Base-by-base conservation (phyloP, 805 yeast genomes). In the Teunomyces lycoperdinae region DNA sequence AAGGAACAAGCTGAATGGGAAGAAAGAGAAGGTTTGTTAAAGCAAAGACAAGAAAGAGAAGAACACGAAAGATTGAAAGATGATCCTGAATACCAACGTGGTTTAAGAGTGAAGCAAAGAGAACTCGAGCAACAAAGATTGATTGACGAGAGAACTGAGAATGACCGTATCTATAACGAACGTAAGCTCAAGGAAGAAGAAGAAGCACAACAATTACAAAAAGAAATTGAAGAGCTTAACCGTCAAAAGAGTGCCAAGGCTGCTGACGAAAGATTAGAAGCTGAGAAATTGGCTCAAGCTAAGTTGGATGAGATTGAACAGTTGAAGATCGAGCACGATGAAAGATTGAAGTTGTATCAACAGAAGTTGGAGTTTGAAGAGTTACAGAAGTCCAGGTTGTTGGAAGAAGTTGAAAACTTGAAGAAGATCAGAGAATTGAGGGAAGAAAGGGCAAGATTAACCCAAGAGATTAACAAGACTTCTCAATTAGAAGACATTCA, bases 401-500 rank as follows among this genome's bases (percentile, higher is more conserved):
- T 64, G 55, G 75, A 64, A 42, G 78, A 69, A 57, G 67, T 65
- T 47, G 68, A 61, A 26, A 68, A 70, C 53, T 64, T 73, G 58
- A 71, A 73, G 56, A 64, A 66, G 52, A 64, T 67, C 56, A 62
- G 63, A 56, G 67, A 65, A 28, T 61, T 73, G 49, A 64, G 73
- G 50, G 72, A 64, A 45, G 73, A 72, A 47, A 71, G 68, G 53
- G 67, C 62, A 14, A 57, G 63, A 50, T 62, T 63, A 47, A 51
- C 66, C n/a, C 50, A 44, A 35, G 57, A 61, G 44, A 59, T 58
- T 29, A 50, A 52, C 29, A 52, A 52, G 30, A 59, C 58, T 24
- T 46, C 51, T 41, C 56, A 60, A 30, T 43, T 63, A 41, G 65
- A 56, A 17, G 64, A 63, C 24, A 52, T 63, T 49, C 60, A 64